phyloP scores from a whole-genome alignment of 768 basidiomycete species.

The Mycena leptocephala region DNA sequence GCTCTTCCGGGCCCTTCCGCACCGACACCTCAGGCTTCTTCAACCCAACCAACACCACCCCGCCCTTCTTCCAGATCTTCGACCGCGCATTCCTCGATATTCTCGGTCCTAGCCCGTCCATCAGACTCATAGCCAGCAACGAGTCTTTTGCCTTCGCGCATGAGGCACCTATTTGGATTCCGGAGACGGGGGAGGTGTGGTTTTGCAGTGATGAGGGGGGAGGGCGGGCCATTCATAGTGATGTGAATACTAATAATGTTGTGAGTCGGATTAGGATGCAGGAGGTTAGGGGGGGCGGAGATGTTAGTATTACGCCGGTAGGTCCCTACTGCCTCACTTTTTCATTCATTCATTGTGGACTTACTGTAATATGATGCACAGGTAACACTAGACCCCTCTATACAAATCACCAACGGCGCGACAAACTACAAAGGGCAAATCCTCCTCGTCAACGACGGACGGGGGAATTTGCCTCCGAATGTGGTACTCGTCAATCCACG shows the following conservation, averaged over 20 bases:
- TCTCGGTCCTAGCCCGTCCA: conserved; percentile 70
- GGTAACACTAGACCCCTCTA: conserved; percentile 53
- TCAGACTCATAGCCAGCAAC: conserved; percentile 72
- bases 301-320: conserved; percentile 10
- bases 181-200: conserved; percentile 82
- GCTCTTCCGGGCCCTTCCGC: conserved; percentile 57
- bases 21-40: conserved; percentile 55
- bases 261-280: conserved; percentile 43
- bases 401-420: conserved; percentile 78
- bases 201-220: conserved; percentile 81
- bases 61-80: conserved; percentile 73
- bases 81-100: conserved; percentile 67
- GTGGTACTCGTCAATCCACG: conserved; percentile 72
- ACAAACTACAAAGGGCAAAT: conserved; percentile 64
- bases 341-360: neutral
- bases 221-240: conserved; percentile 71
- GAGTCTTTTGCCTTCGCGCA: conserved; percentile 82
- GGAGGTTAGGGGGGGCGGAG: neutral
- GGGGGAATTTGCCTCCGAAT: conserved; percentile 38
- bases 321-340: neutral
- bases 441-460: conserved; percentile 71
- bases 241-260: conserved; percentile 73
- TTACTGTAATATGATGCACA: neutral
- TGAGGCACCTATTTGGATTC: conserved; percentile 80
- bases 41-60: conserved; percentile 71